Conservation (phyloP, 768 basidiomycete genomes). For the Filobasidium wieringae region DNA sequence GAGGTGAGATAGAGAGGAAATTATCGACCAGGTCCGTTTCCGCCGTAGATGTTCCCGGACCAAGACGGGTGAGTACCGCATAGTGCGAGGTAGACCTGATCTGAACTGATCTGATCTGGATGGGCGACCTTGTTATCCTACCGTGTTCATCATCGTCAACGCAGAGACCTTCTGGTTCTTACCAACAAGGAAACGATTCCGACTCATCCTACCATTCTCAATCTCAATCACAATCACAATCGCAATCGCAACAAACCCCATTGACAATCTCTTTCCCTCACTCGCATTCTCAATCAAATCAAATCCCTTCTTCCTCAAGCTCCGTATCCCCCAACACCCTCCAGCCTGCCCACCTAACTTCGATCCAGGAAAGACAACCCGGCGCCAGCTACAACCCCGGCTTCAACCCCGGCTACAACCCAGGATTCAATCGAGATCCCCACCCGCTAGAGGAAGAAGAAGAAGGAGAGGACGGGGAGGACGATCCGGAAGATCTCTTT, state of each 20-base stretch:
- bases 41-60: background rate
- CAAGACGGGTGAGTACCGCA: background rate
- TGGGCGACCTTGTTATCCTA: background rate
- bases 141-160: background rate
- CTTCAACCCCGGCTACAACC: conserved; percentile 23
- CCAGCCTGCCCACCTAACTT: background rate
- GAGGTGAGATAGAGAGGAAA: conserved; percentile 33
- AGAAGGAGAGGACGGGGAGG: conserved; percentile 34
- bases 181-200: conserved; percentile 25
- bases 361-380: conserved; percentile 18
- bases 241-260: background rate
- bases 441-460: conserved; percentile 51
- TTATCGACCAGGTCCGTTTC: conserved; percentile 27
- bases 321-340: background rate
- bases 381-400: conserved; percentile 11
- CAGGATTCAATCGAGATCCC: no score
- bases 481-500: conserved; percentile 7
- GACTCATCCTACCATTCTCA: conserved; percentile 31
- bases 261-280: background rate
- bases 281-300: no score
- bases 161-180: no score
- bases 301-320: background rate
- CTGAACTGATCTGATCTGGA: background rate
- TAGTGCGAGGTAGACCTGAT: background rate
- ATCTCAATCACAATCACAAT: background rate